These are phyloP conservation scores for Byssothecium circinans DNA, from an alignment of 2,329 filamentous ascomycete genomes.

Conservation along the genomic window DNA sequence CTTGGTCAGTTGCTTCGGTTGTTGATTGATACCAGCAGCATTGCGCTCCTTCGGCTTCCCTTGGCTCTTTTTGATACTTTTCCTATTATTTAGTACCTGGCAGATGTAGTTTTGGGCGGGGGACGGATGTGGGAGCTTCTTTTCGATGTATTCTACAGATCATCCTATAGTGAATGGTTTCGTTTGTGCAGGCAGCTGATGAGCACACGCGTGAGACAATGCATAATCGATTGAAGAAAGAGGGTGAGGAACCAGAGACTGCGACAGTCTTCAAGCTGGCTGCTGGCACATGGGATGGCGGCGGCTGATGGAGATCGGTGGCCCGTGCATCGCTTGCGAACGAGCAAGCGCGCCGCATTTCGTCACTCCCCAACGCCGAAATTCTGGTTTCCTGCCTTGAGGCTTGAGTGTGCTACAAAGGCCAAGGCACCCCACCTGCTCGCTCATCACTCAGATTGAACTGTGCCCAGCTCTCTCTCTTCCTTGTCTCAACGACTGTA, in stretches of 20 bases:
- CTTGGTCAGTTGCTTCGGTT: conserved; percentile 43
- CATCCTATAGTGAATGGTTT: conserved; percentile 45
- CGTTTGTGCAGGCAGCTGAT: conserved; percentile 29
- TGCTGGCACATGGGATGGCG: not conserved
- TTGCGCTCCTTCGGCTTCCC: conserved; percentile 42
- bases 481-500: too few relatives aligned
- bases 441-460: not conserved
- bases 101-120: conserved; percentile 35
- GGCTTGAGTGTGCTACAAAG: conserved; percentile 31
- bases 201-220: conserved; percentile 11
- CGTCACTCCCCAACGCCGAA: conserved; percentile 37
- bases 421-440: not conserved
- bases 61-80: conserved; percentile 36
- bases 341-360: conserved; percentile 27
- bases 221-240: not conserved
- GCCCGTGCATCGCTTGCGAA: not conserved
- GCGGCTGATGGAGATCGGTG: not conserved
- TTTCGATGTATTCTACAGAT: conserved; percentile 48
- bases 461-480: too few relatives aligned
- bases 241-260: conserved; percentile 2
- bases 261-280: conserved; percentile 4
- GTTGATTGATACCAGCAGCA: conserved; percentile 50
- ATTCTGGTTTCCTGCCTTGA: conserved; percentile 39
- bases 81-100: conserved; percentile 42
- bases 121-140: conserved; percentile 32